Percentiles rank a stretch among this genome's conserved stretches.
Conservation (phyloP, 257 asterid species). For the Plantago elongata region DNA sequence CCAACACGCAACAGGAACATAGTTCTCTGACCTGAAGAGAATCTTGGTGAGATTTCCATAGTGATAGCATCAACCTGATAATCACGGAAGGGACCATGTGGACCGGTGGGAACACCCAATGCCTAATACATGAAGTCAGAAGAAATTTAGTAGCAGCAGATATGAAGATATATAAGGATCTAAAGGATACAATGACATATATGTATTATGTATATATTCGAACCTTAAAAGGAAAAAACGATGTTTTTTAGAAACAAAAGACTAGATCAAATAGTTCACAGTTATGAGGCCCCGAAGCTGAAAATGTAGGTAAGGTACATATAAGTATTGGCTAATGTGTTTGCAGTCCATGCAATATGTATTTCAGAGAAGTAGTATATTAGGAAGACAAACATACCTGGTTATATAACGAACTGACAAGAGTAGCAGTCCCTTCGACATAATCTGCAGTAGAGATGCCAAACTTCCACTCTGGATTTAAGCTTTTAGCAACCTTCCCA, state of each 20-base stretch:
- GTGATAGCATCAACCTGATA: constrained; percentile 95
- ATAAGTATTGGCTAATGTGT: background rate
- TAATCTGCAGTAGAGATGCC: constrained; percentile 69
- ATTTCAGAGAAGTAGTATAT: constrained; percentile 14
- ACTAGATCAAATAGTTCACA: no score
- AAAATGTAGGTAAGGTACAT: no score
- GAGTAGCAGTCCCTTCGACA: constrained; percentile 86
- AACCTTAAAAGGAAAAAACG: constrained; percentile 8
- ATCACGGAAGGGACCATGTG: constrained; percentile 97
- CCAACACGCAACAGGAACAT: constrained; percentile 66
- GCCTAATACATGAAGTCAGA: constrained; percentile 46
- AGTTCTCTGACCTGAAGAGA: constrained; percentile 42
- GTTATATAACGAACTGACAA: constrained; percentile 79
- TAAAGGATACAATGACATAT: no score
- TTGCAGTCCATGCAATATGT: background rate
- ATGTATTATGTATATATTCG: background rate
- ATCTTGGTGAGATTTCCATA: constrained; percentile 65
- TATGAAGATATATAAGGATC: background rate
- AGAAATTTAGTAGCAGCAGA: background rate
- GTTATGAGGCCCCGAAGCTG: no score
- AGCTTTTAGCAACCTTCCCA: constrained; percentile 61
- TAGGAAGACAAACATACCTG: constrained; percentile 43
- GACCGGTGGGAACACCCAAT: constrained; percentile 91
- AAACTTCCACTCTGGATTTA: constrained; percentile 78
- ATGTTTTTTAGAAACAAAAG: background rate